Base-by-base conservation (phyloP, 1,284 basidiomycete genomes). In the Tilletia horrida region DNA sequence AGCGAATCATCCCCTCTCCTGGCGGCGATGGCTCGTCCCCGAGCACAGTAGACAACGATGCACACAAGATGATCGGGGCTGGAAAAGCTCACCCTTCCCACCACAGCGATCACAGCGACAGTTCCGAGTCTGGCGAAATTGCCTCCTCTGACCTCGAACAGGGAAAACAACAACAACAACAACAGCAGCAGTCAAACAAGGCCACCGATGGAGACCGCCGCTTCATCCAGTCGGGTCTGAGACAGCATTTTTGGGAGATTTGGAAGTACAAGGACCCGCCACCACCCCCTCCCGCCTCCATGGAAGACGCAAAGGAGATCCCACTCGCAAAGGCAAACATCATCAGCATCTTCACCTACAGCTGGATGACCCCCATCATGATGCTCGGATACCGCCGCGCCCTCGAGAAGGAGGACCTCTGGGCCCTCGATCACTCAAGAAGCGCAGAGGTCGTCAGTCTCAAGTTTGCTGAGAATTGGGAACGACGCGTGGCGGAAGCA, bases 381-480 rank as follows among this genome's bases (percentile, higher is more conserved):
- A 83, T 80, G 16, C 73, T 81, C 11, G 89, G 89, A 9, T 91
- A 90, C 79, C 86, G 88, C 16, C 86, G 92, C 4, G 89, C 92
- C 0, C 85, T 95, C 3, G 89, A 93, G 79, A 87, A 89, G 0
- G 84, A 88, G 0, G 93, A 96, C 82, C 84, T 95, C n/a, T 94
- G 90, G 86, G 89, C 88, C 79, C 87, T 94, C 55, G 88, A 89
- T 69, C 77, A 81, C 1, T 76, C 74, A 4, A 78, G 84, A 61
- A 86, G 88, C 61, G 84, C 88, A 16, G 86, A 76, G 55, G 63
- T 67, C 16, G 86, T 93, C 59, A 88, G 90, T 1, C 83, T 86
- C 6, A 84, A 84, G 47, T 89, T 96, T 40, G 27, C 75, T 14
- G 82, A 82, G 1, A 88, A 89, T 1, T 94, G 90, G 81, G 87